Conservation (phyloP, 495 filamentous ascomycete species). For the Lophiostoma macrostomum region DNA sequence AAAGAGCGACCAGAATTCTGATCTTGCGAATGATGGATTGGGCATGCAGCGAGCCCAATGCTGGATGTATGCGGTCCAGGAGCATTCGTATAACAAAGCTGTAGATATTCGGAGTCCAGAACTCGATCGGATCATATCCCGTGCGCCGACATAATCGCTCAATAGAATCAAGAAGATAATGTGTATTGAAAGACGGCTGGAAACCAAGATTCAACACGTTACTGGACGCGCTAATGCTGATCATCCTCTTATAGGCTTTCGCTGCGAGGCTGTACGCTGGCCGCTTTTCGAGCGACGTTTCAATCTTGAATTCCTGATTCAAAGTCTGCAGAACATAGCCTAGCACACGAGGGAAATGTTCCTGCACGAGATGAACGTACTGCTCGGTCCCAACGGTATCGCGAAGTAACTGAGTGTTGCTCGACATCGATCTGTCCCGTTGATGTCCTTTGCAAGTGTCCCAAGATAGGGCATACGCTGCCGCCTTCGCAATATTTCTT, state of each 20-base stretch:
- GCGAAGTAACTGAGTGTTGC: constrained; percentile 60
- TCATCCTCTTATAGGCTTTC: constrained; percentile 64
- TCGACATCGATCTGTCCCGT: constrained; percentile 48
- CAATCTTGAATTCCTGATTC: constrained; percentile 72
- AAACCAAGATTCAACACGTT: constrained; percentile 66
- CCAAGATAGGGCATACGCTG: constrained; percentile 79
- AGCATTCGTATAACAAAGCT: constrained; percentile 74
- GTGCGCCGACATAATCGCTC: constrained; percentile 70
- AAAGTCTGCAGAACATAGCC: constrained; percentile 65
- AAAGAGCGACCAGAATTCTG: constrained; percentile 73
- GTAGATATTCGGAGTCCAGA: constrained; percentile 77
- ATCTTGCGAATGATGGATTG: constrained; percentile 85
- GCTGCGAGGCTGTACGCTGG: constrained; percentile 56
- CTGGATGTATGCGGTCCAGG: constrained; percentile 77
- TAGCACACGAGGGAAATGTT: constrained; percentile 73
- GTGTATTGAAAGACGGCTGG: constrained; percentile 80
- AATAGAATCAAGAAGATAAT: constrained; percentile 69
- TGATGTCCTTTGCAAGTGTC: constrained; percentile 60
- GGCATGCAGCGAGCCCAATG: constrained; percentile 79
- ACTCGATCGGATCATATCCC: constrained; percentile 55
- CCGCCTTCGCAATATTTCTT: constrained; percentile 71
- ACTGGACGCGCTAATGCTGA: constrained; percentile 57
- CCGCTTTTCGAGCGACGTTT: constrained; percentile 67
- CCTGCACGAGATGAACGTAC: constrained; percentile 59
- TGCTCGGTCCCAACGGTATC: constrained; percentile 63